Percentiles rank a stretch among this genome's conserved stretches.
These are phyloP conservation scores for Malassezia caprae DNA, from an alignment of 1,284 basidiomycete species.

Conservation along the genomic window DNA sequence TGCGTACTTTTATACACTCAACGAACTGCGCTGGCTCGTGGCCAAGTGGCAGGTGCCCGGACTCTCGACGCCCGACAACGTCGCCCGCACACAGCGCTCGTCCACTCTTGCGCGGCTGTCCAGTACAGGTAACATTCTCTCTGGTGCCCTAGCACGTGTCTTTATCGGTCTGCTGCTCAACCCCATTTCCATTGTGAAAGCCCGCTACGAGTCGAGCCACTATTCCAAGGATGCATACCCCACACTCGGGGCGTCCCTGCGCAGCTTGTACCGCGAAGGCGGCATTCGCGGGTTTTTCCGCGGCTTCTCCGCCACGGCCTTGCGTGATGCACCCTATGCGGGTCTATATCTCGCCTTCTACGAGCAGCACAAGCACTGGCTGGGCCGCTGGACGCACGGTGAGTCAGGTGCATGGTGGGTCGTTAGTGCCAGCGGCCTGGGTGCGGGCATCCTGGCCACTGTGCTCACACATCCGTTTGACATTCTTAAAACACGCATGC, in stretches of 20 bases:
- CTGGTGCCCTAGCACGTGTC: slow-evolving; percentile 76
- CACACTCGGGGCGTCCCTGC: slow-evolving; percentile 28
- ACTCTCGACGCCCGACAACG: slow-evolving; percentile 56
- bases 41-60: slow-evolving; percentile 28
- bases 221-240: slow-evolving; percentile 33
- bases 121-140: slow-evolving; percentile 70
- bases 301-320: slow-evolving; percentile 77
- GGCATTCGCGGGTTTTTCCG: slow-evolving; percentile 75
- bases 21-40: slow-evolving; percentile 30
- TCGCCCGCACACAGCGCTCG: slow-evolving; percentile 62
- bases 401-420: slow-evolving; percentile 32
- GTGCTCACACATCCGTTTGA: slow-evolving; percentile 46
- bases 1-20: slow-evolving; percentile 45
- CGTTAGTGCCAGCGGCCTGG: slow-evolving; percentile 25
- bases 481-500: slow-evolving; percentile 46
- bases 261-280: slow-evolving; percentile 55
- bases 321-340: slow-evolving; percentile 90
- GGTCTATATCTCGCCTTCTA: slow-evolving; percentile 87
- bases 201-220: slow-evolving; percentile 64
- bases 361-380: slow-evolving; percentile 49
- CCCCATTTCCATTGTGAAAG: slow-evolving; percentile 87
- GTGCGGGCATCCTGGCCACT: slow-evolving; percentile 41
- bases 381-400: slow-evolving; percentile 16
- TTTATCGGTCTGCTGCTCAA: slow-evolving; percentile 78
- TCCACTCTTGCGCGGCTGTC: slow-evolving; percentile 55